A percentile compares a stretch with the other conserved stretches of the same genome.
phyloP scores from a whole-genome alignment of 2,329 filamentous ascomycete genomes.

The Xylaria sp. region DNA sequence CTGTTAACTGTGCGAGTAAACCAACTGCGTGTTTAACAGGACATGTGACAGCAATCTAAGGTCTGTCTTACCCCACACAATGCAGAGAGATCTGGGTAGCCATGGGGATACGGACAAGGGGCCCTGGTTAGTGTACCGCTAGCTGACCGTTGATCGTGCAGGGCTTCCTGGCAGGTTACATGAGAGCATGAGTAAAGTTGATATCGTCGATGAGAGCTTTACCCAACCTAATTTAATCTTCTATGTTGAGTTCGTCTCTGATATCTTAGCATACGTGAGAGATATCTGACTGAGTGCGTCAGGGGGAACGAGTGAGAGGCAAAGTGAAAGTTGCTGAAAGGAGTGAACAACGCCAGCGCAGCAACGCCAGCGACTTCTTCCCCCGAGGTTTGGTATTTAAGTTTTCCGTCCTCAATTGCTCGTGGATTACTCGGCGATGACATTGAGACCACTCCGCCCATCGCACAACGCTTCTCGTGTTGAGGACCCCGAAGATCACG shows the following conservation, averaged over 20 bases:
- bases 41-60: neutral
- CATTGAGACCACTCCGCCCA: conserved; percentile 36
- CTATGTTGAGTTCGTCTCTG: neutral
- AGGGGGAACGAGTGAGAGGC: no score
- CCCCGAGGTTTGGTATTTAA: no score
- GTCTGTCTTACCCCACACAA: neutral
- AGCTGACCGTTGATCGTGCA: neutral
- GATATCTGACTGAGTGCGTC: neutral
- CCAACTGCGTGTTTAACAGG: neutral
- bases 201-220: neutral
- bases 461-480: conserved; percentile 26
- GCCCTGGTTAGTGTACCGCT: neutral
- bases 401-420: neutral
- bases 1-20: neutral
- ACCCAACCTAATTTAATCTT: neutral
- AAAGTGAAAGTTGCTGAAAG: no score
- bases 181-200: neutral
- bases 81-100: neutral
- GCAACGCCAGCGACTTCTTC: no score
- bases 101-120: neutral
- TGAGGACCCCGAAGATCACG: conserved; percentile 8
- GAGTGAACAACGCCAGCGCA: no score
- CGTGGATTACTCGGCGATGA: conserved; percentile 29
- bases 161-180: neutral
- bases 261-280: neutral